Conservation (phyloP, 805 yeast species). For the Nakazawaea wickerhamii region DNA sequence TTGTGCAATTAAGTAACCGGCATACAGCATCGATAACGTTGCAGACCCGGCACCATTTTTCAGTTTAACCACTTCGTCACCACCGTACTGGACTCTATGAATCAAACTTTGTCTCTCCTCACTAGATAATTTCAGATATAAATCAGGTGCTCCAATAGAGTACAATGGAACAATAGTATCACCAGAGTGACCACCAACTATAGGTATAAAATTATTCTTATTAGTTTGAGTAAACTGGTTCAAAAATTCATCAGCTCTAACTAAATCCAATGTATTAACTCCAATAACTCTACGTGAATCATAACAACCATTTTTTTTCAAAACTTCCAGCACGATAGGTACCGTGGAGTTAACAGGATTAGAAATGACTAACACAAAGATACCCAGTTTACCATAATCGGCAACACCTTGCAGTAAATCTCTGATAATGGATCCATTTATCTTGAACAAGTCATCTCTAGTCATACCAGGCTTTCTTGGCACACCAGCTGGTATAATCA, state of each 20-base stretch:
- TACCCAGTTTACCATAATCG: slow-evolving; percentile 53
- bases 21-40: slow-evolving; percentile 89
- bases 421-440: slow-evolving; percentile 50
- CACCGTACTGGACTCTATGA: slow-evolving; percentile 92
- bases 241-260: slow-evolving; percentile 80
- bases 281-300: slow-evolving; percentile 77
- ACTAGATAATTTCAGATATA: slow-evolving; percentile 24
- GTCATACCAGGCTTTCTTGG: slow-evolving; percentile 66
- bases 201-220: slow-evolving; percentile 48
- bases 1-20: slow-evolving; percentile 74
- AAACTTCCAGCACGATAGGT: slow-evolving; percentile 79
- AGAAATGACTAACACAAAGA: slow-evolving; percentile 76
- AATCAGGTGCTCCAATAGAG: slow-evolving; percentile 34
- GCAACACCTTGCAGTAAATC: slow-evolving; percentile 48
- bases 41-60: slow-evolving; percentile 94
- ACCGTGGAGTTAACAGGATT: slow-evolving; percentile 94
- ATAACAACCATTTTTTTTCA: slow-evolving; percentile 60
- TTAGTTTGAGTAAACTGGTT: slow-evolving; percentile 35
- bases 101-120: slow-evolving; percentile 44
- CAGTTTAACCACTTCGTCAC: slow-evolving; percentile 93
- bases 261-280: slow-evolving; percentile 83
- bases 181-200: slow-evolving; percentile 94
- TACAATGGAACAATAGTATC: slow-evolving; percentile 88
- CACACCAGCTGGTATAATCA: slow-evolving; percentile 56
- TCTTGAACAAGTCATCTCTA: slow-evolving; percentile 55